These are phyloP conservation scores for Candolleomyces efflorescens DNA, from an alignment of 768 basidiomycete species.

Conservation along the genomic window DNA sequence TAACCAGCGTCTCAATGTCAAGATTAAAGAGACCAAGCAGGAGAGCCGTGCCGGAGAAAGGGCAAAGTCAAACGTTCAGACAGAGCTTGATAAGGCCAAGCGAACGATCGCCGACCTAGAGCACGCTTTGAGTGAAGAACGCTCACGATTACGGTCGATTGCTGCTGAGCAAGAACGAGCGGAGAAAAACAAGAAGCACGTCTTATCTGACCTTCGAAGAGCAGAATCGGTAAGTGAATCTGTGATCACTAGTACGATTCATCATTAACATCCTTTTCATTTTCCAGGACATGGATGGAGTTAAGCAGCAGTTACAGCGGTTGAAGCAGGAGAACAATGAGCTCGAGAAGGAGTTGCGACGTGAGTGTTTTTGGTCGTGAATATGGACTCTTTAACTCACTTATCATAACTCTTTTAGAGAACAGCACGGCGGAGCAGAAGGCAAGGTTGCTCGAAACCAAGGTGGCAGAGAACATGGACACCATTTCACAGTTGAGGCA, in stretches of 20 bases:
- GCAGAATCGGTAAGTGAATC: conserved; percentile 54
- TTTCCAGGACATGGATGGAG: conserved; percentile 72
- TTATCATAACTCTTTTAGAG: conserved; percentile 28
- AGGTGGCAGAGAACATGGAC: conserved; percentile 63
- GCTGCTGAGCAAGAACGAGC: conserved; percentile 58
- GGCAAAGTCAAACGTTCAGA: conserved; percentile 48
- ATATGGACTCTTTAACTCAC: background rate
- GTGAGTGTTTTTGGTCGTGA: conserved; percentile 32
- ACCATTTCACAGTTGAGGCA: conserved; percentile 73
- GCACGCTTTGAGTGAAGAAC: conserved; percentile 64
- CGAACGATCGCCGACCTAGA: conserved; percentile 66
- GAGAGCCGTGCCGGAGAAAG: conserved; percentile 48
- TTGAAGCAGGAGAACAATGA: conserved; percentile 72
- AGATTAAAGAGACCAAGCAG: conserved; percentile 56
- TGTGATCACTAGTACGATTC: background rate
- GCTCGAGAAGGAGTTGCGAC: conserved; percentile 69
- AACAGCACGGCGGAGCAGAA: conserved; percentile 72
- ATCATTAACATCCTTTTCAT: background rate
- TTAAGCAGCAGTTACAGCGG: conserved; percentile 61
- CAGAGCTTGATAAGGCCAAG: conserved; percentile 66
- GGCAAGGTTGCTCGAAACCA: conserved; percentile 60
- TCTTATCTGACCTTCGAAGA: conserved; percentile 60
- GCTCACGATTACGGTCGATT: conserved; percentile 58
- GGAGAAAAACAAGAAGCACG: conserved; percentile 61
- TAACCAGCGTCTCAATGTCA: conserved; percentile 57